Base-by-base conservation (phyloP, 345 rosid genomes). In the Sonneratia alba region DNA sequence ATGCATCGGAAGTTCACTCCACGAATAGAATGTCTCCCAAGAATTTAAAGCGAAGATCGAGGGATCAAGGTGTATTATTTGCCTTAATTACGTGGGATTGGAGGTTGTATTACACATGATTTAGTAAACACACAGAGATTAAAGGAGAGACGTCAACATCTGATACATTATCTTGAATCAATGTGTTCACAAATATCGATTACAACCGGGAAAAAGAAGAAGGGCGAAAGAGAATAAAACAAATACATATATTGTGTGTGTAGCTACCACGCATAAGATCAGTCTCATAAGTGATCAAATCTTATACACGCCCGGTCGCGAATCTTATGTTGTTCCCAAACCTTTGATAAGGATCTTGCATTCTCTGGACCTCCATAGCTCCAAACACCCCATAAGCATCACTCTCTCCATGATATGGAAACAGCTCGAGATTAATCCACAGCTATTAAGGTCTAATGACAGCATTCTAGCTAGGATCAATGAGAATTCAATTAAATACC, bases 351-450 rank as follows among this genome's bases (percentile, higher is more conserved):
- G 83, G 83, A 24, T 83, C 84, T 24, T 73, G 80, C 83, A 82
- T 77, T 63, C 71, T 81, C 18, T 67, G 89, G 18, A 75, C 77
- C 65, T 87, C 85, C 77, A 83, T 71, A 36, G 83, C 80, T 36
- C 89, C 80, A 78, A 87, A 89, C 34, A 85, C 87, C 18, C 91
- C 89, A 47, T 70, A 81, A 18, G 76, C 82, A 71, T 77, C 75
- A 51, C 84, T 82, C 32, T 84, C 86, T 1, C 6, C 70, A 47
- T 47, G n/a, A 55, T 12, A 3, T 55, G 1, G 3, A 18, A 59
- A 59, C 24, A 11, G 43, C 5, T 14, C 11, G 64, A 59, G 51
- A 7, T 22, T 24, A 59, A 11, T 24, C n/a, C 32, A 59, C 59
- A 18, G 15, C 3, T 3, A 14, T 18, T 16, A 40, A 8, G 43